Percentiles rank a stretch among this genome's conserved stretches.
phyloP scores from a whole-genome alignment of 164 flowering plant species.

The Vitis amurensis region DNA sequence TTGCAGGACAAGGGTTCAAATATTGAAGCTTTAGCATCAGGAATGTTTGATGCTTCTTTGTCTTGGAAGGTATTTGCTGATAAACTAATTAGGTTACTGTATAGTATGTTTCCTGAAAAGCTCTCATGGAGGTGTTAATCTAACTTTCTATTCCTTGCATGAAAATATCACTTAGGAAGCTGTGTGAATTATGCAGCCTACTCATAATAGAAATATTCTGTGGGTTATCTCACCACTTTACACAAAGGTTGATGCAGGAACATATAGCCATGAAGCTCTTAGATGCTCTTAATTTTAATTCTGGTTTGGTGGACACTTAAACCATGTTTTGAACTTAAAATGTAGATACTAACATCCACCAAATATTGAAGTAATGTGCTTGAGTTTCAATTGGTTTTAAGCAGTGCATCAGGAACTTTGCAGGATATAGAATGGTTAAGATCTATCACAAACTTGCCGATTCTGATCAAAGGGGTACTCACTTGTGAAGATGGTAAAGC shows the following conservation, averaged over 20 bases:
- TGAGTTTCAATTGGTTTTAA: background rate
- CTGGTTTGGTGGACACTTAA: too few species aligned
- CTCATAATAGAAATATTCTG: too few species aligned
- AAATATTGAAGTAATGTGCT: too few species aligned
- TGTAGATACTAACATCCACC: too few species aligned
- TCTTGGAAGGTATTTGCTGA: constrained; percentile 60
- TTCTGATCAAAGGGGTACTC: constrained; percentile 77
- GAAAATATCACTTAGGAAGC: too few species aligned
- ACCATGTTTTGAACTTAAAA: too few species aligned
- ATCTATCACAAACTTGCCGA: constrained; percentile 79
- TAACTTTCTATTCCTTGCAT: background rate
- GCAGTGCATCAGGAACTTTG: constrained; percentile 3
- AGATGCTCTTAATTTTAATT: too few species aligned
- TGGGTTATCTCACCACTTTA: too few species aligned
- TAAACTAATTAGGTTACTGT: background rate
- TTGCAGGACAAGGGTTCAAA: constrained; percentile 64
- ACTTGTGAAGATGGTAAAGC: constrained; percentile 78
- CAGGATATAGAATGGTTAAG: constrained; percentile 82
- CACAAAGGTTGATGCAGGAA: too few species aligned
- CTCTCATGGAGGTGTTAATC: too few species aligned
- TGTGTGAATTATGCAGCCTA: too few species aligned
- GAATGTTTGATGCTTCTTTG: constrained; percentile 54
- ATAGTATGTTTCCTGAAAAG: background rate
- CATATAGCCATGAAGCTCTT: too few species aligned
- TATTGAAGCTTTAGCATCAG: constrained; percentile 51